Evolutionary conservation across 2,329 filamentous ascomycete genomes (phyloP), one percentile per base, ranked within the genome.

Genomic region (Alternaria postmessia): DNA sequence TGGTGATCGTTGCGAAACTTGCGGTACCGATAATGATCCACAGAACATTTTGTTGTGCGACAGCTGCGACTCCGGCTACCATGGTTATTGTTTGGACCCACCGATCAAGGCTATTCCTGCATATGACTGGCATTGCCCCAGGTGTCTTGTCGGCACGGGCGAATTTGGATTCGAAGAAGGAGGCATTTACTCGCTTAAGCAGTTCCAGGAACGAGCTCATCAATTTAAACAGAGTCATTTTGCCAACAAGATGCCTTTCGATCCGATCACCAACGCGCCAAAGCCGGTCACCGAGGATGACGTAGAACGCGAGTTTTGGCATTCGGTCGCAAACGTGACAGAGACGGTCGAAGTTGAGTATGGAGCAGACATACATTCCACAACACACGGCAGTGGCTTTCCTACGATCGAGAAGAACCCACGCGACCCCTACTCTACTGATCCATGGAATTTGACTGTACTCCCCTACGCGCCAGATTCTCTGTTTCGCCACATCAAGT

Each of bases 261-360:
- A 97, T 72, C 89, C 93, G 0, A 86, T 94, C 30, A 86, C 92
- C 26, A 94, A 96, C 68, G 91, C 89, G 30, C 89, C 91, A 65
- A 87, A 89, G 41, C 90, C 91, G 0, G 91, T 97, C 30, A 94
- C 92, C 0, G 95, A 99, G 76, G 94, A 98, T 64, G 95, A 98
- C 67, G 92, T 99, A 4, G 95, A 99, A 79, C 89, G 89, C 20
- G 95, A 99, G 75, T 99, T 99, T 77, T 99, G 95, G 95, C 88
- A 93, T 69, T 85, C 98, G 8, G 95, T 98, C 0, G 92, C 95
- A 48, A 96, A 94, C 71, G 85, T 97, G 51, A 94, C 96, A 63
- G 95, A 98, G 78, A 96, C 93, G 0, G 94, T 98, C 1, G 95
- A 98, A 77, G 95, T 99, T 2, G 95, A 99, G 75, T 99, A 99